Percentiles rank a stretch among this genome's conserved stretches.
These are phyloP conservation scores for Hypholoma fasciculare DNA, from an alignment of 768 basidiomycete species.

Conservation along the genomic window DNA sequence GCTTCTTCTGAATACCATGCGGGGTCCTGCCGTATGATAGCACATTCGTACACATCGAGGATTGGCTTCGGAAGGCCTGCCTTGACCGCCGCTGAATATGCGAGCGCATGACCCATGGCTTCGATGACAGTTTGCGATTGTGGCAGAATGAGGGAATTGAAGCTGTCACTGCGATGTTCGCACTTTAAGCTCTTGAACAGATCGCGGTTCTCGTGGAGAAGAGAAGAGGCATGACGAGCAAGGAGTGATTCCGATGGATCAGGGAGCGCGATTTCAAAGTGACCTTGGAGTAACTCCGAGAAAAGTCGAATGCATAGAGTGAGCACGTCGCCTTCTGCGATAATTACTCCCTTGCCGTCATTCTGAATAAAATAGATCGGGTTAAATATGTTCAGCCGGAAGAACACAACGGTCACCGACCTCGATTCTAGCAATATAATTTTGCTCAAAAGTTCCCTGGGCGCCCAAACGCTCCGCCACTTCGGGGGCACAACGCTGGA, in stretches of 20 bases:
- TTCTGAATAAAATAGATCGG: conserved; percentile 27
- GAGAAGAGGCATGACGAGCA: conserved; percentile 45
- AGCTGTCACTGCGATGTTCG: conserved; percentile 50
- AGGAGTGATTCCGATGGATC: conserved; percentile 50
- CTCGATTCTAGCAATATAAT: conserved; percentile 57
- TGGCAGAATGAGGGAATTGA: conserved; percentile 56
- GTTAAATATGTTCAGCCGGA: conserved; percentile 11
- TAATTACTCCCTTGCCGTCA: conserved; percentile 56
- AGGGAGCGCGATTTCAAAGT: conserved; percentile 53
- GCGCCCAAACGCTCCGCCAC: conserved; percentile 68
- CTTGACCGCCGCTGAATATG: conserved; percentile 53
- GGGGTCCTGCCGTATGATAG: conserved; percentile 51
- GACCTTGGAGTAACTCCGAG: conserved; percentile 57
- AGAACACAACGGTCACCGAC: conserved; percentile 27
- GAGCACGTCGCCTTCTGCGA: conserved; percentile 57
- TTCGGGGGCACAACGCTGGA: conserved; percentile 48
- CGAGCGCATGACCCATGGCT: conserved; percentile 64
- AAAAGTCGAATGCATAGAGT: conserved; percentile 56
- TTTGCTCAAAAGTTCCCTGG: conserved; percentile 65
- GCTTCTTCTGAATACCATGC: conserved; percentile 62
- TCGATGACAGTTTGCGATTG: conserved; percentile 53
- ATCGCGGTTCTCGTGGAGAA: conserved; percentile 46
- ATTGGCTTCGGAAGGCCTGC: conserved; percentile 46
- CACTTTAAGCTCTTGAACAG: conserved; percentile 36
- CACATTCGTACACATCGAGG: conserved; percentile 56